Evolutionary conservation across 176 grass and related monocot genomes (phyloP), one percentile per base, ranked within the genome.

Genomic region (Avena eriantha): DNA sequence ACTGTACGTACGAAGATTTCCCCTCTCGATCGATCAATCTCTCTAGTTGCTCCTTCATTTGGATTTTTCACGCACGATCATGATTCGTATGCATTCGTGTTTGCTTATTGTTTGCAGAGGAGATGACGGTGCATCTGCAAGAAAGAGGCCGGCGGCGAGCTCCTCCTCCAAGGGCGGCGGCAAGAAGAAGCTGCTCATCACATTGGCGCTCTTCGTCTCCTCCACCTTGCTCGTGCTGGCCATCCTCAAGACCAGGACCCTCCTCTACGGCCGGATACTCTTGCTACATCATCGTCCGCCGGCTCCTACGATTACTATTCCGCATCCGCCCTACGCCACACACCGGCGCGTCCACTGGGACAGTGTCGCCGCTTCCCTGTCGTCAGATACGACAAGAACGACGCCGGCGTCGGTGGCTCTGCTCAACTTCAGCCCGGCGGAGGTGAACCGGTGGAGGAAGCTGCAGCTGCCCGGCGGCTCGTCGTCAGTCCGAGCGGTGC

Each of bases 401-500:
- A 8, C 22, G n/a, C 49, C 49, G 17, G 22, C 39, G 26, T 80
- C 78, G 39, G 78, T 80, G 57, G 78, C 78, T 43, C 49, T 97
- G 50, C 87, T 97, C 72, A 97, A 97, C 71, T 97, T 97, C 88
- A 89, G 92, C 43, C 26, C 71, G 15, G 82, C 81, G 18, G 92
- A 97, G 88, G 43, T 82, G 14, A 80, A 65, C 1, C 83, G 69
- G 2, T 97, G 92, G 90, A 83, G 79, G 29, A 77, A 80, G 76
- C 76, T 73, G 39, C 39, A 6, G 73, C 47, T 18, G 4, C 3
- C 8, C 47, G 69, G 51, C 18, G 31, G 64, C 14, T 67, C 36
- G 5, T 3, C 4, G 4, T 46, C 77, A 18, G 70, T 78, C 78
- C 54, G 88, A 41, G 73, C 59, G 19, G 83, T 94, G 78, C 49